Evolutionary conservation across 108 stramenopile species (phyloP).

Genomic region (Stephanodiscus triporus): DNA sequence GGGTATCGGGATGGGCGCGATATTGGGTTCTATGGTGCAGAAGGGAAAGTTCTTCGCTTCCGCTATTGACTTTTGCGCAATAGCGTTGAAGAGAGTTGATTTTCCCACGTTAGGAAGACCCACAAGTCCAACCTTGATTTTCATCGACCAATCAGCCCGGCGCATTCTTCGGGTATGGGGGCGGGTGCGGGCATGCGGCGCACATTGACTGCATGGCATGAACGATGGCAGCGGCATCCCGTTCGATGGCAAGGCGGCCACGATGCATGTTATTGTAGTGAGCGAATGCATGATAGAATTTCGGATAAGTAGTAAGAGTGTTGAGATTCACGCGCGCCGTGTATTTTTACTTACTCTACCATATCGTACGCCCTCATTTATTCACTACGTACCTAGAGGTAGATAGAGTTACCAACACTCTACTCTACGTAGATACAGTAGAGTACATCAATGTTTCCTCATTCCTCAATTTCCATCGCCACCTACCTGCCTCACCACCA

Average conservation of each 20-base stretch:
- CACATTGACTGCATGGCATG: not conserved
- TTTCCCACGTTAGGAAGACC: slow-evolving; percentile 96
- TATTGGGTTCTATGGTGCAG: slow-evolving; percentile 97
- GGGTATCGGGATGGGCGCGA: slow-evolving; percentile 79
- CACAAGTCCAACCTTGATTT: slow-evolving; percentile 73
- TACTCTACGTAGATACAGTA: no score
- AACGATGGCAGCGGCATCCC: not conserved
- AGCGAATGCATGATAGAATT: not conserved
- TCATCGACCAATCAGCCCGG: slow-evolving; percentile 34
- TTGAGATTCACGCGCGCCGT: no score
- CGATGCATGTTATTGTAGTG: slow-evolving; percentile 3
- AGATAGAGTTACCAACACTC: no score
- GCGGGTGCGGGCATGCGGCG: not conserved
- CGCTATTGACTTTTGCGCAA: slow-evolving; percentile 66
- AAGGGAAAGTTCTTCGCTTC: slow-evolving; percentile 91
- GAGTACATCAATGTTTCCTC: no score
- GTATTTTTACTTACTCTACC: no score
- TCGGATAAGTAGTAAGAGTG: no score
- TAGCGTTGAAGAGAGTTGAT: slow-evolving; percentile 85
- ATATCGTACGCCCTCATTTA: no score
- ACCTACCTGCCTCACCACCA: no score
- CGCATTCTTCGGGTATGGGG: not conserved
- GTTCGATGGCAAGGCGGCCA: not conserved
- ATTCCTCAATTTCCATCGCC: no score
- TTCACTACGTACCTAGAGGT: no score